These are phyloP conservation scores for Daldinia caldariorum DNA, from an alignment of 495 filamentous ascomycete species.

Conservation along the genomic window DNA sequence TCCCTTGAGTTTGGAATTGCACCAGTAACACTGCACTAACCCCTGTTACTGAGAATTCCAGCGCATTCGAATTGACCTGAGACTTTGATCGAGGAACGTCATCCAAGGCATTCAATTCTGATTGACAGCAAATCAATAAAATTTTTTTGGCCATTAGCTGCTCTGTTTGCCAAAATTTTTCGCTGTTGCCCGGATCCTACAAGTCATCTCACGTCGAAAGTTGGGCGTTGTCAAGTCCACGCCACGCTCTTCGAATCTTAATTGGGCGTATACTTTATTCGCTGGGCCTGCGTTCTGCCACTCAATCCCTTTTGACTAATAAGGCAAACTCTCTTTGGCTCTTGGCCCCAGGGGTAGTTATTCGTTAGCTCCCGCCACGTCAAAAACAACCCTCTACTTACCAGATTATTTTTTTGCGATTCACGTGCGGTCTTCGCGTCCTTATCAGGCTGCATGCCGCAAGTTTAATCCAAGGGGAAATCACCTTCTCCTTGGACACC, in stretches of 20 bases:
- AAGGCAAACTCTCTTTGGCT: constrained; percentile 35
- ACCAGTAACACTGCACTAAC: constrained; percentile 23
- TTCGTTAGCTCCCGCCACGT: constrained; percentile 41
- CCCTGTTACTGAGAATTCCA: constrained; percentile 33
- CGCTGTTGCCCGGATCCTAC: constrained; percentile 29
- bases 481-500: constrained; percentile 42
- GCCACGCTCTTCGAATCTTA: constrained; percentile 31
- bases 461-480: constrained; percentile 44
- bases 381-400: constrained; percentile 28
- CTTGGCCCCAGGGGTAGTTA: constrained; percentile 36
- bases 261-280: constrained; percentile 36
- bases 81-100: constrained; percentile 33
- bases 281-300: constrained; percentile 39
- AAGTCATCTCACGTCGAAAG: constrained; percentile 30
- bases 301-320: constrained; percentile 28
- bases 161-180: constrained; percentile 13
- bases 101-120: constrained; percentile 32
- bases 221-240: constrained; percentile 40
- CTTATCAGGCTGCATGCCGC: constrained; percentile 46
- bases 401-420: constrained; percentile 6
- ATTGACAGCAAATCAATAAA: constrained; percentile 36
- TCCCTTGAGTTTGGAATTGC: constrained; percentile 26
- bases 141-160: constrained; percentile 29
- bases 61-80: constrained; percentile 38
- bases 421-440: constrained; percentile 35